phyloP scores from a whole-genome alignment of 140 eudicot species.

The Flaveria floridana region DNA sequence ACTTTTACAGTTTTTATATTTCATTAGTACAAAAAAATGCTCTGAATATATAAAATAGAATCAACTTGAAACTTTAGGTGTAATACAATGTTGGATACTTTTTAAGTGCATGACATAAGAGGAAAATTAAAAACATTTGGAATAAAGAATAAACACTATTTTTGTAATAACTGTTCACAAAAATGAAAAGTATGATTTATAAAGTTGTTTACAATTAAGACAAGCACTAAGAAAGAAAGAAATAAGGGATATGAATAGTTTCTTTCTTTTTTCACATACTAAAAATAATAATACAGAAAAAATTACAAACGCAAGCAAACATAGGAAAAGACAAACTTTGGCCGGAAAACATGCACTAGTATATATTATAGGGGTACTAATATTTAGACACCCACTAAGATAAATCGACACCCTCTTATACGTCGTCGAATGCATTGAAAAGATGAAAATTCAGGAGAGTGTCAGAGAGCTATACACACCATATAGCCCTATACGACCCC shows the following conservation, averaged over 20 bases:
- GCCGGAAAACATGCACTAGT: conserved; percentile 10
- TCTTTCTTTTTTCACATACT: not conserved
- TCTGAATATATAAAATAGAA: not conserved
- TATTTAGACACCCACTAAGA: too few species aligned
- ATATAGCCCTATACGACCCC: too few species aligned
- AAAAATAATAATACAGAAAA: too few species aligned
- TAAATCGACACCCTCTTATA: too few species aligned
- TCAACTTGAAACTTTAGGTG: not conserved
- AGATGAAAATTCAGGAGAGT: too few species aligned
- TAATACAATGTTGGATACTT: not conserved
- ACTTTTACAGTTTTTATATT: not conserved
- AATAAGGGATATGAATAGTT: not conserved
- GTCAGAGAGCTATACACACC: too few species aligned
- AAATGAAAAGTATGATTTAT: conserved; percentile 7
- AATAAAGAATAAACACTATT: conserved; percentile 24
- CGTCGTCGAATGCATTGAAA: too few species aligned
- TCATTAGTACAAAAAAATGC: not conserved
- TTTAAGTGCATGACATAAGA: conserved; percentile 18
- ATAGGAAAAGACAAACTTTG: not conserved
- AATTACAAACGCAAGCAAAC: not conserved
- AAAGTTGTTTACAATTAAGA: conserved; percentile 22
- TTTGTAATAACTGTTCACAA: conserved; percentile 5
- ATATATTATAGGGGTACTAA: too few species aligned
- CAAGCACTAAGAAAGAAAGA: conserved; percentile 27
- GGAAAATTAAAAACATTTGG: conserved; percentile 5